Percentiles rank a stretch among this genome's conserved stretches.
These are phyloP conservation scores for Scenedesmus sp. DNA, from an alignment of 163 green algal genomes.

Conservation along the genomic window DNA sequence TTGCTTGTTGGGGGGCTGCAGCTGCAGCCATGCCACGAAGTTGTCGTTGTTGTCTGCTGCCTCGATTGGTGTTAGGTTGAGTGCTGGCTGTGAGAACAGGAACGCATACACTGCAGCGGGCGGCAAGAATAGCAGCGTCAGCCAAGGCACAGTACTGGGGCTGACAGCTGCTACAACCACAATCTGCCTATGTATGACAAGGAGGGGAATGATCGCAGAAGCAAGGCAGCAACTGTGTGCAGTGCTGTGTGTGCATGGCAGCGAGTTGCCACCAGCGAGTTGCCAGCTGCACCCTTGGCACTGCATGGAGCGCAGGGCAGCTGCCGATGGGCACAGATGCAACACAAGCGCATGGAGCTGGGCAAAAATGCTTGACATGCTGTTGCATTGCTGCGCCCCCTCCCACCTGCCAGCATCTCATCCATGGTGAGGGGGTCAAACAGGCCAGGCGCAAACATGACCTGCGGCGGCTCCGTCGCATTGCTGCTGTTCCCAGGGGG, in stretches of 20 bases:
- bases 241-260: background rate
- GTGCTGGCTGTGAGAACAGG: slow-evolving; percentile 9
- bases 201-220: background rate
- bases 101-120: slow-evolving; percentile 5
- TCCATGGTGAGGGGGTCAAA: slow-evolving; percentile 22
- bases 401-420: slow-evolving; percentile 33
- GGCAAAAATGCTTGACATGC: background rate
- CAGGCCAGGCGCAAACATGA: background rate
- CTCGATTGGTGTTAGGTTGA: slow-evolving; percentile 40
- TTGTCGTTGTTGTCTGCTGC: slow-evolving; percentile 28
- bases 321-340: too few relatives aligned
- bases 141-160: background rate
- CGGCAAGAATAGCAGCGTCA: background rate
- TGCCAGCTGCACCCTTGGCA: too few relatives aligned
- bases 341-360: background rate
- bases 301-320: too few relatives aligned
- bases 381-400: background rate
- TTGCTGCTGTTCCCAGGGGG: background rate
- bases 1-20: slow-evolving; percentile 26
- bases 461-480: too few relatives aligned
- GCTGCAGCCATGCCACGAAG: slow-evolving; percentile 30
- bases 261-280: too few relatives aligned
- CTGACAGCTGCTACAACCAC: too few relatives aligned
- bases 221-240: background rate
- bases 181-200: background rate